A percentile compares a stretch with the other conserved stretches of the same genome.
Evolutionary conservation across 2,329 filamentous ascomycete genomes (phyloP).

Genomic region (Colletotrichum destructivum): DNA sequence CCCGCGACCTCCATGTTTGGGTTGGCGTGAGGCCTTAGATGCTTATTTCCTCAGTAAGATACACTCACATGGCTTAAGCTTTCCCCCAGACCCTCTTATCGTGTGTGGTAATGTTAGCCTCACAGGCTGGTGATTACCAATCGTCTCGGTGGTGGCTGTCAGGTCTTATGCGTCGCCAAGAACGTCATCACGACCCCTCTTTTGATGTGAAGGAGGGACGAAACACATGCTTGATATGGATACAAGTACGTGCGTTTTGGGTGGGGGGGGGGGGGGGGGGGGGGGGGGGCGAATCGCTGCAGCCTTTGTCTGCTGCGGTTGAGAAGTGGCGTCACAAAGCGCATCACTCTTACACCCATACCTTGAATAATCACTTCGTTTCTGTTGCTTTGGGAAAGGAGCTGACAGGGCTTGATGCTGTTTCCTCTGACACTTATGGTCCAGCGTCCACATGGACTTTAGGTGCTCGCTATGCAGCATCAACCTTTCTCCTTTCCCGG

Average conservation of each 20-base stretch:
- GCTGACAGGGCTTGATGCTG: not conserved
- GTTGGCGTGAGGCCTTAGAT: not conserved
- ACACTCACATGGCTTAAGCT: not conserved
- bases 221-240: not conserved
- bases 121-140: not conserved
- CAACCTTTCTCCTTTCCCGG: not conserved
- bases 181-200: not conserved
- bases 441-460: no score
- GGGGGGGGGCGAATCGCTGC: no score
- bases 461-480: not conserved
- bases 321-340: not conserved
- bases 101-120: not conserved
- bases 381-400: no score
- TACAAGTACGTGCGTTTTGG: no score
- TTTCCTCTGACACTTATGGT: no score
- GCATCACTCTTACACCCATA: no score
- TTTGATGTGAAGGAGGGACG: not conserved
- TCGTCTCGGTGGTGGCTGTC: not conserved
- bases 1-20: not conserved
- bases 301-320: no score
- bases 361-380: not conserved
- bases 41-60: not conserved
- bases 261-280: no score
- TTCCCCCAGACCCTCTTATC: not conserved
- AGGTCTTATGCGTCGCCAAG: not conserved